phyloP scores from a whole-genome alignment of 331 rosid species.

The Malus hybrid region DNA sequence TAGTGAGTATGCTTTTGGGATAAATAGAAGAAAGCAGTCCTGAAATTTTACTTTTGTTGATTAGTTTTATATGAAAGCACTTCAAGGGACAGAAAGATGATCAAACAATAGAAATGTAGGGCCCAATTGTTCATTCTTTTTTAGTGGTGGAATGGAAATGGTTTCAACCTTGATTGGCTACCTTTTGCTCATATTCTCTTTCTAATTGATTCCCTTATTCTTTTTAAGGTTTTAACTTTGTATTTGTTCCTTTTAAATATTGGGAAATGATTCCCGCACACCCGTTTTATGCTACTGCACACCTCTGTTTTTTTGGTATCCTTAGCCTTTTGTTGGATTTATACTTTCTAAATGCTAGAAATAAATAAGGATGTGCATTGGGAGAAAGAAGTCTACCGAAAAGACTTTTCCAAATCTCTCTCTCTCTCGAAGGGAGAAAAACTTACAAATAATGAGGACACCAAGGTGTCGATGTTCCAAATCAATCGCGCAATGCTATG shows the following conservation, averaged over 20 bases:
- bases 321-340: too few relatives aligned
- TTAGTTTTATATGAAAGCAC: slow-evolving; percentile 9
- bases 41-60: slow-evolving; percentile 12
- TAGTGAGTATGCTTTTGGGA: slow-evolving; percentile 4
- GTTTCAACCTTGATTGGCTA: background rate
- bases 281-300: too few relatives aligned
- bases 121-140: background rate
- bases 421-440: background rate
- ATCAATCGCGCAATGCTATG: too few relatives aligned
- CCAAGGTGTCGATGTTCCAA: too few relatives aligned
- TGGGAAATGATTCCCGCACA: too few relatives aligned
- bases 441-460: too few relatives aligned
- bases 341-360: too few relatives aligned
- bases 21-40: background rate
- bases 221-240: slow-evolving; percentile 5
- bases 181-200: slow-evolving; percentile 1
- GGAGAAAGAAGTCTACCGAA: too few relatives aligned
- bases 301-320: too few relatives aligned
- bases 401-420: background rate
- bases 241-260: background rate
- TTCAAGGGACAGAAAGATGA: slow-evolving; percentile 17
- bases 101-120: background rate
- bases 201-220: background rate
- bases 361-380: too few relatives aligned
- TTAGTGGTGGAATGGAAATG: slow-evolving; percentile 1